Conservation (phyloP, 176 grass and related monocot species). For the Tillandsia fasciculata region DNA sequence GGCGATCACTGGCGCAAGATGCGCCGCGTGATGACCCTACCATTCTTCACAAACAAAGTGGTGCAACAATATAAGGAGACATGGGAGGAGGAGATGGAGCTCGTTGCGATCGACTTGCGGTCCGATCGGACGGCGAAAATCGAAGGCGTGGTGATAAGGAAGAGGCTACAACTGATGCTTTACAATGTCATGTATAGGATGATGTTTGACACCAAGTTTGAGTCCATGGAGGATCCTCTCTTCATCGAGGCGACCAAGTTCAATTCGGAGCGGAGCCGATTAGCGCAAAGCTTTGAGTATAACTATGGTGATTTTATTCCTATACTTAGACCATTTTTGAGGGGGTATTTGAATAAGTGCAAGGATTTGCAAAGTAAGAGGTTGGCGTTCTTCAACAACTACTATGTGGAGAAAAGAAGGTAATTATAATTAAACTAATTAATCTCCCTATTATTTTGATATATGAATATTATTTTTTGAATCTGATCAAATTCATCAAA, state of each 20-base stretch:
- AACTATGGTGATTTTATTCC: slow-evolving; percentile 99
- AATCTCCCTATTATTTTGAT: not conserved
- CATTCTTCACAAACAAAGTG: slow-evolving; percentile 27
- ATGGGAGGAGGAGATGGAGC: slow-evolving; percentile 24
- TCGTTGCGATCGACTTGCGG: slow-evolving; percentile 12
- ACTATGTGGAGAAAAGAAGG: slow-evolving; percentile 16
- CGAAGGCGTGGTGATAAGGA: slow-evolving; percentile 16
- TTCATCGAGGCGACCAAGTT: slow-evolving; percentile 17
- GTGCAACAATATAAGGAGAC: slow-evolving; percentile 16
- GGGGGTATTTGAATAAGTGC: slow-evolving; percentile 49
- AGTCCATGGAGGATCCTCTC: slow-evolving; percentile 14
- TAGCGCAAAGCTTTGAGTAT: slow-evolving; percentile 87
- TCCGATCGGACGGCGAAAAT: not conserved
- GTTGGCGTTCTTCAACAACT: slow-evolving; percentile 8
- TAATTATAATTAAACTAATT: not conserved
- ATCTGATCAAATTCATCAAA: too few species aligned
- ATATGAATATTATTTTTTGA: too few species aligned
- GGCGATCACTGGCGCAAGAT: slow-evolving; percentile 32
- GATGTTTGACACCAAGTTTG: slow-evolving; percentile 20
- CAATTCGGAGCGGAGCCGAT: slow-evolving; percentile 19
- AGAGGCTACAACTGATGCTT: slow-evolving; percentile 19
- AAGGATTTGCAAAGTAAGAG: slow-evolving; percentile 4
- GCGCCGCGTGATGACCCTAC: slow-evolving; percentile 26
- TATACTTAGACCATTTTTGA: slow-evolving; percentile 67
- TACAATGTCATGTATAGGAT: slow-evolving; percentile 30